Base-by-base conservation (phyloP, 192 early-diverging fungal species). In the Mortierella hygrophila region DNA sequence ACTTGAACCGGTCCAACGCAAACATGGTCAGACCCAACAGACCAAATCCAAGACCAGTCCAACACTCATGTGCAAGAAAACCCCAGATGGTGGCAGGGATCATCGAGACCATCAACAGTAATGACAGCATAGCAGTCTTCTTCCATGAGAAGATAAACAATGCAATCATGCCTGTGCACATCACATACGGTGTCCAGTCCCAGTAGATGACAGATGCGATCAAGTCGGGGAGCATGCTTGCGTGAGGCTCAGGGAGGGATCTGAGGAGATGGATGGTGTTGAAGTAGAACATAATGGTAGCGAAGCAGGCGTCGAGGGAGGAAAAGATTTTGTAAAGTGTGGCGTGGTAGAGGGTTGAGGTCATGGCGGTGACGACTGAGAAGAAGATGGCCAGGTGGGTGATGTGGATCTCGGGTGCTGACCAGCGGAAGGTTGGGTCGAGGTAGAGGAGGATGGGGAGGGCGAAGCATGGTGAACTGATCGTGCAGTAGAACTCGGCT, bases 401-500 rank as follows among this genome's bases (percentile, higher is more conserved):
- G 41, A 75, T 75, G 26, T 82, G 85, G 68, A 82, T 80, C 41
- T 86, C 80, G 29, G 80, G 82, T n/a, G 80, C 76, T n/a, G 79
- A 78, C 81, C 82, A 81, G 26, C 72, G 80, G 70, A 80, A 82
- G 23, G 68, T 23, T 1, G 79, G 81, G 76, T 80, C 81, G 23
- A 83, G 65, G 71, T 90, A 90, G 40, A 91, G 80, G 5, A 91
- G 74, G 37, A 91, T 23, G 10, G 90, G 90, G 7, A 91, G 83
- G 3, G 89, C 89, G 60, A 91, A 91, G 90, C 78, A 90, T 18
- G 85, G 88, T 37, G 90, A 91, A 35, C 88, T 91, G 79, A 90
- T 81, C 0, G 90, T 89, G 77, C 90, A 91, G 35, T 88, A 90
- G 79, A 91, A 91, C 77, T 91, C 90, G 65, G 90, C 90, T 86